Base-by-base conservation (phyloP, 78 protist species). In the Dictyostelium brefeldianum region DNA sequence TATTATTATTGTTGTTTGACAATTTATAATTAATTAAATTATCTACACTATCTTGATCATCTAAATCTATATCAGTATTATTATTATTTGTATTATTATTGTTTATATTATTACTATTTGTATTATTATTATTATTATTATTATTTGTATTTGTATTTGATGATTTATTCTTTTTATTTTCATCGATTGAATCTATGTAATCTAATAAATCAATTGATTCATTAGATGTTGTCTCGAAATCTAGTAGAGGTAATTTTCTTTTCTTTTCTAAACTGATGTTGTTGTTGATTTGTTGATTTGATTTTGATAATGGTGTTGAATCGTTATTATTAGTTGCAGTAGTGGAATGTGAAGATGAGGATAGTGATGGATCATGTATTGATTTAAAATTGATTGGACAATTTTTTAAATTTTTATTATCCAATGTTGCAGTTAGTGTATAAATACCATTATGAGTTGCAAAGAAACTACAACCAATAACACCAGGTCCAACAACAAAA, bases 401-500 rank as follows among this genome's bases (percentile, higher is more conserved):
- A 15, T 59, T 48, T 17, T 84, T 73, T 18, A 57, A 74, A 20
- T 36, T 57, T 14, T 57, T 74, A 2, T 51, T 15, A 6, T 84
- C 82, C 1, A 84, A 56, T 18, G 50, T 22, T 14, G 91, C 91
- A 12, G 59, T 18, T 5, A 84, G 74, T 12, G 22, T 18, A 29
- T 84, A 84, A 18, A 70, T 27, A 6, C 91, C 91, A 36, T 74
- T 36, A 29, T 9, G 48, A 2, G 82, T 74, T 20, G 91, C 73
- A 25, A 74, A 84, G 31, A 84, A 84, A 12, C 74, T 54, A 6
- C 73, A 20, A 27, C 91, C 91, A 20, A 84, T 12, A 6, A 74
- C 47, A 15, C 91, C 91, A 12, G 91, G 81, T 14, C 91, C 91
- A 18, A 74, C 77, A 0, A 84, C 77, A 57, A 41, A 84, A 31